Conservation (phyloP, 2,329 filamentous ascomycete species). For the Ophiosphaerella narmari region DNA sequence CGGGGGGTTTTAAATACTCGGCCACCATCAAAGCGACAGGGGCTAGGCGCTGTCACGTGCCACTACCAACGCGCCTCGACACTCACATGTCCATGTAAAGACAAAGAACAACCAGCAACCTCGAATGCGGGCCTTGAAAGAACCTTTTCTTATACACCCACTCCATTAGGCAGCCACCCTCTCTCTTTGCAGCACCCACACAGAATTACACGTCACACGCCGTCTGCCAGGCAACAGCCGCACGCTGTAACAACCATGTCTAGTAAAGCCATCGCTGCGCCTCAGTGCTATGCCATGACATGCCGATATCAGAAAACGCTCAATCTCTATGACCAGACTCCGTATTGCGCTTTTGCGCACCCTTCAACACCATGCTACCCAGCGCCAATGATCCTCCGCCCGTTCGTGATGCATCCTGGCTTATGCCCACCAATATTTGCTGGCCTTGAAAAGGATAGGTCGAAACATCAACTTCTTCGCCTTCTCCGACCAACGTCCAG, state of each 20-base stretch:
- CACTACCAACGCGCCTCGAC: background rate
- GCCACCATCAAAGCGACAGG: background rate
- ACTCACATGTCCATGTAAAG: background rate
- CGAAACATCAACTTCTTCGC: conserved; percentile 43
- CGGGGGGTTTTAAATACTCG: conserved; percentile 1
- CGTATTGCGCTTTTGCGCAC: conserved; percentile 23
- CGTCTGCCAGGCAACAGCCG: background rate
- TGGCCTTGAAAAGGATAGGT: conserved; percentile 26
- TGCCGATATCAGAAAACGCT: conserved; percentile 7
- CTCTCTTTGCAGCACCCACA: background rate
- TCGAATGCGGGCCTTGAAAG: background rate
- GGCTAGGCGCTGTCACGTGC: conserved; percentile 3
- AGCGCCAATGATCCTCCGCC: conserved; percentile 31
- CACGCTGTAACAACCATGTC: background rate
- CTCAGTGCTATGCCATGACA: conserved; percentile 9
- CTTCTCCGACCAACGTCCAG: conserved; percentile 85
- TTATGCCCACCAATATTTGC: conserved; percentile 25
- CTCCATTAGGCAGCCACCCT: too few species aligned
- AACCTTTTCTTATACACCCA: background rate
- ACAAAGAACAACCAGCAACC: conserved; percentile 1
- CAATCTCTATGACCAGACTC: conserved; percentile 26
- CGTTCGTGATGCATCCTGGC: conserved; percentile 24
- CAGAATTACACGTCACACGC: background rate
- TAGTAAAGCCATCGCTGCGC: background rate
- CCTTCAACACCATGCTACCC: conserved; percentile 39